These are phyloP conservation scores for Solanum habrochaites DNA, from an alignment of 257 asterid genomes.

Conservation along the genomic window DNA sequence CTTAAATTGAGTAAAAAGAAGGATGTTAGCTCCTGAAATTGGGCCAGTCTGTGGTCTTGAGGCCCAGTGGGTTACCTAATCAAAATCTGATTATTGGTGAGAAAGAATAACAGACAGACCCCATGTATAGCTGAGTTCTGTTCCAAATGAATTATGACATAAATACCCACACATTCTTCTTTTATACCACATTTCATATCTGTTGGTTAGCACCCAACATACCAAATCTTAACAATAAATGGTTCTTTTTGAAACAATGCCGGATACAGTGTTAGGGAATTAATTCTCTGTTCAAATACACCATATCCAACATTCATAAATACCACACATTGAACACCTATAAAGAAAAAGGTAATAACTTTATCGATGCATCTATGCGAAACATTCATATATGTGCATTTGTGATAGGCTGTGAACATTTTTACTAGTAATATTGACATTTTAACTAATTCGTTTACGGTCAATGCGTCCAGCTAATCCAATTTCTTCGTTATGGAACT, in stretches of 20 bases:
- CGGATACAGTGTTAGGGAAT: background rate
- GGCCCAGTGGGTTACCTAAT: background rate
- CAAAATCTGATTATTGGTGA: background rate
- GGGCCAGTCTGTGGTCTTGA: background rate
- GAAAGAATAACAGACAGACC: slow-evolving; percentile 18
- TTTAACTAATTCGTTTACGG: background rate
- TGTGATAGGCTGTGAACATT: background rate
- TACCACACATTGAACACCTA: background rate
- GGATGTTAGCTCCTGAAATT: background rate
- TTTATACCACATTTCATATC: background rate
- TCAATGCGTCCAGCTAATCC: background rate
- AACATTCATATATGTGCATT: background rate
- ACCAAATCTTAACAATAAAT: background rate
- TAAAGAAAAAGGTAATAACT: background rate
- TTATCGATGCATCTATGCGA: background rate
- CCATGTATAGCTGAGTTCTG: slow-evolving; percentile 35
- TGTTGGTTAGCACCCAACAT: background rate
- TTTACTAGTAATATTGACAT: background rate
- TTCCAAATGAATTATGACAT: background rate
- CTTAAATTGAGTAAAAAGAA: background rate
- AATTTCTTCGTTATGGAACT: background rate
- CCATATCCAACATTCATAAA: background rate
- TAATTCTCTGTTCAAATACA: background rate
- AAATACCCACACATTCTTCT: background rate
- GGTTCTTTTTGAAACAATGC: background rate